Conservation (phyloP, 345 rosid genomes). For the Heritiera littoralis region DNA sequence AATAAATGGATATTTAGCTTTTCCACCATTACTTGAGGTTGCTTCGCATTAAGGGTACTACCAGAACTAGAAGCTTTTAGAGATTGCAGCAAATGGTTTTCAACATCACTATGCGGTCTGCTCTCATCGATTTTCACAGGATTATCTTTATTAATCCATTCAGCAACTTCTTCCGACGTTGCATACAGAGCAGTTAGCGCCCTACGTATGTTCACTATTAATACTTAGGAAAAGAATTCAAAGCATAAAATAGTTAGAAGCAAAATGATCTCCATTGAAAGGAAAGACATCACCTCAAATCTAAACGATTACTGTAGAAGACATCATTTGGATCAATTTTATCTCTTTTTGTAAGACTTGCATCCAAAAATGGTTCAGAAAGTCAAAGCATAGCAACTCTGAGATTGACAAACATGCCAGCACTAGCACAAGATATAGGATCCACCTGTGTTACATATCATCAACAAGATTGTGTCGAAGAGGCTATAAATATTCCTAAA, state of each 20-base stretch:
- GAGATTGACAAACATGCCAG: conserved; percentile 98
- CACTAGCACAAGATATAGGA: conserved; percentile 88
- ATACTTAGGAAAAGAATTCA: conserved; percentile 23
- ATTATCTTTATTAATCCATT: conserved; percentile 65
- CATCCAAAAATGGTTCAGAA: conserved; percentile 90
- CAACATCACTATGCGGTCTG: conserved; percentile 40
- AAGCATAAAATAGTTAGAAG: not conserved
- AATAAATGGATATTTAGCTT: conserved; percentile 63
- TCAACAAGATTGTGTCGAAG: not conserved
- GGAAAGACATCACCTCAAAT: conserved; percentile 59
- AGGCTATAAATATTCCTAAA: not conserved
- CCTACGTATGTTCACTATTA: conserved; percentile 39
- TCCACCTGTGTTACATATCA: conserved; percentile 68
- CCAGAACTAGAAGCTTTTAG: conserved; percentile 80
- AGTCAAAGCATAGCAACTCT: conserved; percentile 94
- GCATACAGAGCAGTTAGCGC: conserved; percentile 88
- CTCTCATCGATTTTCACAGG: conserved; percentile 21
- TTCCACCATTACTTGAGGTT: conserved; percentile 37
- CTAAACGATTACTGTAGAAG: conserved; percentile 66
- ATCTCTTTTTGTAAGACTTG: conserved; percentile 71
- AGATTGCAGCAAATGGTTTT: conserved; percentile 65
- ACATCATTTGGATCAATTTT: conserved; percentile 87
- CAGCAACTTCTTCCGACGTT: conserved; percentile 87
- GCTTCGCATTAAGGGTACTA: conserved; percentile 33
- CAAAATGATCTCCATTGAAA: conserved; percentile 6